Evolutionary conservation across 208 protist genomes (phyloP), one percentile per base, ranked within the genome.

Genomic region (Plasmodiophora brassicae): DNA sequence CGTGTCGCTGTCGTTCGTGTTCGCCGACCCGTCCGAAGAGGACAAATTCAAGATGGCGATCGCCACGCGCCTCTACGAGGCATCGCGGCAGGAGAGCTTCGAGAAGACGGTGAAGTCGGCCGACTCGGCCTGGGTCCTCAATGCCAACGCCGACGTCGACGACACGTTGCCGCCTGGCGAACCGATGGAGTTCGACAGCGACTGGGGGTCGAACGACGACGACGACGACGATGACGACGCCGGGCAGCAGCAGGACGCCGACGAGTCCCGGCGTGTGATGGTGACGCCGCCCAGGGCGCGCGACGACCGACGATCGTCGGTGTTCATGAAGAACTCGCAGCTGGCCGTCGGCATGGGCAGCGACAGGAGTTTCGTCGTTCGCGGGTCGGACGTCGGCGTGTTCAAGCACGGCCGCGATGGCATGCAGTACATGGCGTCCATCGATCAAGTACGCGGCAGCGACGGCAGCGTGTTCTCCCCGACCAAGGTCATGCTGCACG

Each of bases 401-500:
- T 89, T 89, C 71, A 89, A 89, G 20, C 72, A 87, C 43, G 71
- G 65, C 1, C 32, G 36, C 0, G 20, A 87, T 32, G 65, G 65
- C 41, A 78, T 78, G 5, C 32, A 78, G 5, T 38, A 78, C 41
- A 38, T 78, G 5, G n/a, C 65, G 14, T 44, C 65, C n/a, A 14
- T 78, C 5, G 65, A 78, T 36, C 14, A 78, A 32, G 65, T 78
- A 14, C 5, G 28, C 43, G 1, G 8, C 1, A 1, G 20, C n/a
- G 87, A 87, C 5, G 85, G 41, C 5, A 85, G n/a, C 1, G 20
- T 86, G n/a, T 89, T 88, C 41, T 57, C 38, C 22, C 87, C 87
- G 25, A 35, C 50, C 28, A 89, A 89, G 53, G 1, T 87, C 43
- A 91, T 91, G 90, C 28, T 88, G 35, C 86, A 91, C 85, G 0